Conservation (phyloP, 2,329 filamentous ascomycete species). For the Bimuria novae-zelandiae region DNA sequence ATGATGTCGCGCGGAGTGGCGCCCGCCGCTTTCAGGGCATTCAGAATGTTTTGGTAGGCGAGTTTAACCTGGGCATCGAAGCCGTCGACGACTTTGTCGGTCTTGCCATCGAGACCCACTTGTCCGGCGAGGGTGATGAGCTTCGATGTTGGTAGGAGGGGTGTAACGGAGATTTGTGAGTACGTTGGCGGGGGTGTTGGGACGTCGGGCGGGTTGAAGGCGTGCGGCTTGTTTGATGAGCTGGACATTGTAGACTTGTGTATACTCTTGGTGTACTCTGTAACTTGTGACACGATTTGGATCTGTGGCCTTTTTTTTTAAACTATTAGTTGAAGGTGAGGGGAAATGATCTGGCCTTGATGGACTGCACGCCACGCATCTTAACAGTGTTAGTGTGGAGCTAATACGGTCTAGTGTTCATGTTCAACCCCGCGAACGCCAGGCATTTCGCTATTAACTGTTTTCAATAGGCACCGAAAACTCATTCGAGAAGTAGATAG, state of each 20-base stretch:
- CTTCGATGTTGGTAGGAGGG: conserved; percentile 32
- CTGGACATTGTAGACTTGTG: not conserved
- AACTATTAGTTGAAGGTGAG: too few species aligned
- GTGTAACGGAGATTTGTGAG: conserved; percentile 37
- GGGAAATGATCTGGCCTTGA: too few species aligned
- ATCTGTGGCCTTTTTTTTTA: too few species aligned
- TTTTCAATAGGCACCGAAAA: too few species aligned
- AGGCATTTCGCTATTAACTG: too few species aligned
- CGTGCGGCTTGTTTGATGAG: conserved; percentile 27
- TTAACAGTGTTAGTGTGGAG: too few species aligned
- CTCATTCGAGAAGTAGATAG: too few species aligned
- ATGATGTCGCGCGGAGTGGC: conserved; percentile 43
- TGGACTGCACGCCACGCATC: too few species aligned
- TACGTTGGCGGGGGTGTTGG: conserved; percentile 36
- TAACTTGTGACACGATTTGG: too few species aligned
- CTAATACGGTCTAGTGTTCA: too few species aligned
- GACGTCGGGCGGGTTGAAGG: conserved; percentile 36
- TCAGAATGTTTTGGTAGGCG: conserved; percentile 34
- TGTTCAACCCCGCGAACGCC: too few species aligned
- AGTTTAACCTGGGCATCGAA: conserved; percentile 34
- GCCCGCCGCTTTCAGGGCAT: conserved; percentile 32
- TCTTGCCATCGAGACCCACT: conserved; percentile 24
- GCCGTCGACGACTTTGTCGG: conserved; percentile 16
- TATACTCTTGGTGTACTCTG: not conserved
- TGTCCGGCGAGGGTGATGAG: conserved; percentile 42